Evolutionary conservation across 1,284 basidiomycete genomes (phyloP), one percentile per base, ranked within the genome.

Genomic region (Ceratobasidium sp.): DNA sequence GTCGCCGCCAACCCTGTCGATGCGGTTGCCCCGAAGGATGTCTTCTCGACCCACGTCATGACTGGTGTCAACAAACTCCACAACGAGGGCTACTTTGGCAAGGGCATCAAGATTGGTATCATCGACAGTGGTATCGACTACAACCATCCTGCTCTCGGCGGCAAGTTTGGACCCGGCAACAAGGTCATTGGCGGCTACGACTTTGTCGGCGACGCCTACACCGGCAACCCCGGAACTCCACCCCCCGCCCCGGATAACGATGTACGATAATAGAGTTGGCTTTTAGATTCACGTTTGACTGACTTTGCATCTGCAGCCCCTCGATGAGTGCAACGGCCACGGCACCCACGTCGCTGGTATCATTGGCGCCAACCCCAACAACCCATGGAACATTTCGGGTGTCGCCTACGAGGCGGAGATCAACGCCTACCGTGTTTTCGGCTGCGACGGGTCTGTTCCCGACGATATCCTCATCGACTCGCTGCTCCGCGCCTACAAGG

Each of bases 51-150:
- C 20, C 72, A 73, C 40, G 54, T 58, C 7, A 73, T 72, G 69
- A 73, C 72, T 3, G 74, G 76, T 25, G 76, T 80, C 31, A 79
- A 81, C 70, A 76, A 75, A 64, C 77, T 82, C 8, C 82, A 84
- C 55, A 76, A 75, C 3, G 70, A 76, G 42, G 82, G 82, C 20
- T 79, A 78, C 72, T 77, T 76, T 53, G 82, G 82, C 35, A 77
- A 79, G 38, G 82, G 82, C 13, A 77, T 82, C 73, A 79, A 78
- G 50, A 78, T 84, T 13, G 82, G 77, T n/a, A 76, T 84, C 57
- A 78, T 82, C 55, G 77, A 81, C 71, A 76, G 79, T 17, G 80
- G 80, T 1, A 77, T 83, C 62, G 81, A 82, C 72, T 82, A 82
- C 74, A 79, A 77, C 13, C 78, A 79, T 54, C 78, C 79, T 12